Percentiles rank a stretch among this genome's conserved stretches.
Evolutionary conservation across 768 basidiomycete species (phyloP).

Genomic region (Auricularia heimuer): DNA sequence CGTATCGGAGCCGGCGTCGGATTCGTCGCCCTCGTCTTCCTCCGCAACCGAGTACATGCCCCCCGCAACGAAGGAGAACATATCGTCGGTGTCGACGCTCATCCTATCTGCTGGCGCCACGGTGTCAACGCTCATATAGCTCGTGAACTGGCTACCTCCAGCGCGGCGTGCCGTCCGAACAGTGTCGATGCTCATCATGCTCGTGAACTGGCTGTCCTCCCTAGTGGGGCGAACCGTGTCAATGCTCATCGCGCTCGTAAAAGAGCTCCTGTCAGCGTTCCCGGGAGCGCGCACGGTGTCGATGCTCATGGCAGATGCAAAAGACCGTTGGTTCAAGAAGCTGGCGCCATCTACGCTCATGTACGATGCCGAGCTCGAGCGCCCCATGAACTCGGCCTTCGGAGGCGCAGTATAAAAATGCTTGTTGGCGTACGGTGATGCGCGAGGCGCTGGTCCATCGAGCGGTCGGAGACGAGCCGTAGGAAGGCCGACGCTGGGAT

Average conservation of each 20-base stretch:
- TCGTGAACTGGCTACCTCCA: neutral
- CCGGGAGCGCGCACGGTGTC: neutral
- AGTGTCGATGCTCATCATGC: neutral
- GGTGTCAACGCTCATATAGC: constrained; percentile 1
- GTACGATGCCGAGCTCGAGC: neutral
- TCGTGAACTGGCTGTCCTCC: neutral
- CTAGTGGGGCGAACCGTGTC: neutral
- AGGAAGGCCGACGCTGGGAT: neutral
- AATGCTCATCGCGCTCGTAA: neutral
- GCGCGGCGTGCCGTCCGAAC: neutral
- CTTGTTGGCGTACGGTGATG: neutral
- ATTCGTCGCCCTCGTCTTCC: neutral
- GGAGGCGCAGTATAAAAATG: neutral
- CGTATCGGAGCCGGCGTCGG: neutral
- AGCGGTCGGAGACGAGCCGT: neutral
- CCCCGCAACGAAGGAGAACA: neutral
- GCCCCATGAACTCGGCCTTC: neutral
- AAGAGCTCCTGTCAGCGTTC: neutral
- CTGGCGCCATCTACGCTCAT: neutral
- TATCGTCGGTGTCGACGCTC: neutral
- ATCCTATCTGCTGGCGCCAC: neutral
- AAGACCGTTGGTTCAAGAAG: neutral
- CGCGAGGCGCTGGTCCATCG: neutral
- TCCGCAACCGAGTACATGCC: neutral
- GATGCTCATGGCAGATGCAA: neutral